Evolutionary conservation across 2,329 filamentous ascomycete species (phyloP), one percentile per base, ranked within the genome.

Genomic region (Aspergillus puulaauensis): DNA sequence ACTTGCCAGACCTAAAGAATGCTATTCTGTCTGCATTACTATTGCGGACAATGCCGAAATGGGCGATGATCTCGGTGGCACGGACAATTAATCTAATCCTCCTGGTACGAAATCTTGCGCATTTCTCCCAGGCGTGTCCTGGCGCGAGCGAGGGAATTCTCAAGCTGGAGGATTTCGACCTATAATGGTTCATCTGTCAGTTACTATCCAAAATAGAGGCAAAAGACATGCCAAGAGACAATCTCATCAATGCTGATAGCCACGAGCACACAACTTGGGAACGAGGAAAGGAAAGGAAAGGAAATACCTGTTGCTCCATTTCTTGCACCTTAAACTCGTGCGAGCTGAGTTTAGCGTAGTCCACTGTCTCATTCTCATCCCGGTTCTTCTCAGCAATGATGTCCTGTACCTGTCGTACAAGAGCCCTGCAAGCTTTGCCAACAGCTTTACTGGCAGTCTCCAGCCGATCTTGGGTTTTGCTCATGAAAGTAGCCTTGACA

Each of bases 271-370:
- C 6, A 35, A 37, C n/a, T 15, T 24, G 27, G 40, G 27, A 56
- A 39, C 17, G 15, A 21, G 27, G 40, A 31, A 56, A 14, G 43
- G 50, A n/a, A 35, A 62, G 48, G 43, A 44, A 37, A 57, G 27
- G 49, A 45, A 55, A 50, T 82, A 96, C 93, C 90, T 99, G 95
- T 73, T 99, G 95, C 80, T 99, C 95, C 95, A 99, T 99, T 80
- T 99, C 93, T 68, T 89, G 85, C 52, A 97, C 92, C 83, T 99
- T 99, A 82, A 99, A 98, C 79, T 99, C 95, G 76, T 97, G 93
- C 33, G 89, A 87, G 61, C 90, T 93, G 47, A 99, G 80, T 79
- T 92, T 90, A 44, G 84, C 82, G 76, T 98, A 99, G 75, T 99
- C 95, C 21, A 96, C 86, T 51, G 84, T 81, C 54, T 96, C 92